Conservation (phyloP, 805 yeast species). For the Candida wancherniae region DNA sequence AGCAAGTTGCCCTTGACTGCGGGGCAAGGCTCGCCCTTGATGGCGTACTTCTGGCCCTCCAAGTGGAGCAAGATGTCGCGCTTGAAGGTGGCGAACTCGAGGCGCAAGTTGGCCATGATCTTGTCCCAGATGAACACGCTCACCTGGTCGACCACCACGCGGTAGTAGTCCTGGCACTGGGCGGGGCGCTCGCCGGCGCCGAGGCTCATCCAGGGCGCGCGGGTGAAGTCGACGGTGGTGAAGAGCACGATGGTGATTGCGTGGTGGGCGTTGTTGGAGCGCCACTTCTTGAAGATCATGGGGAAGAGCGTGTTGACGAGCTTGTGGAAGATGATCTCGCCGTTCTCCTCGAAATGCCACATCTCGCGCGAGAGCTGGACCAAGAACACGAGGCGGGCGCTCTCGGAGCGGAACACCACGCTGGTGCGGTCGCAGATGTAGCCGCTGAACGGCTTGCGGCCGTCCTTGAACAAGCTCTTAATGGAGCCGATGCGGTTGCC, state of each 20-base stretch:
- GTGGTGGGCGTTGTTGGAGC: slow-evolving; percentile 82
- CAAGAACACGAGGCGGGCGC: slow-evolving; percentile 76
- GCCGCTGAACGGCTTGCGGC: slow-evolving; percentile 68
- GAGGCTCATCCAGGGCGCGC: slow-evolving; percentile 49
- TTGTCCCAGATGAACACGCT: slow-evolving; percentile 85
- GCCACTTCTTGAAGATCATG: slow-evolving; percentile 81
- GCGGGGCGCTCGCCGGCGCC: slow-evolving; percentile 68
- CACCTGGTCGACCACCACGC: slow-evolving; percentile 94
- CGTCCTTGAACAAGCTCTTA: slow-evolving; percentile 59
- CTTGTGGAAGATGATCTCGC: slow-evolving; percentile 89
- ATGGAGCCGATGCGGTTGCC: slow-evolving; percentile 60
- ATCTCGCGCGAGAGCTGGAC: slow-evolving; percentile 90
- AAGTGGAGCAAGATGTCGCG: slow-evolving; percentile 59
- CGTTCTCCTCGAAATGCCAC: slow-evolving; percentile 98
- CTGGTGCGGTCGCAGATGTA: slow-evolving; percentile 71
- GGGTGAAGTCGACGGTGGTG: slow-evolving; percentile 66
- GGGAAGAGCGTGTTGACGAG: slow-evolving; percentile 91
- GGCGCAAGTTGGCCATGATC: slow-evolving; percentile 80
- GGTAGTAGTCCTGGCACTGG: slow-evolving; percentile 70
- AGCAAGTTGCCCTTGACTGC: slow-evolving; percentile 85
- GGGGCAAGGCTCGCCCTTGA: slow-evolving; percentile 60
- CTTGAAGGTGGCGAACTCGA: slow-evolving; percentile 80
- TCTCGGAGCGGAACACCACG: slow-evolving; percentile 83
- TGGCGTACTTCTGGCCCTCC: slow-evolving; percentile 31
- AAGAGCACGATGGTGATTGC: slow-evolving; percentile 84